Base-by-base conservation (phyloP, 352 stramenopile species). In the Albugo candida region DNA sequence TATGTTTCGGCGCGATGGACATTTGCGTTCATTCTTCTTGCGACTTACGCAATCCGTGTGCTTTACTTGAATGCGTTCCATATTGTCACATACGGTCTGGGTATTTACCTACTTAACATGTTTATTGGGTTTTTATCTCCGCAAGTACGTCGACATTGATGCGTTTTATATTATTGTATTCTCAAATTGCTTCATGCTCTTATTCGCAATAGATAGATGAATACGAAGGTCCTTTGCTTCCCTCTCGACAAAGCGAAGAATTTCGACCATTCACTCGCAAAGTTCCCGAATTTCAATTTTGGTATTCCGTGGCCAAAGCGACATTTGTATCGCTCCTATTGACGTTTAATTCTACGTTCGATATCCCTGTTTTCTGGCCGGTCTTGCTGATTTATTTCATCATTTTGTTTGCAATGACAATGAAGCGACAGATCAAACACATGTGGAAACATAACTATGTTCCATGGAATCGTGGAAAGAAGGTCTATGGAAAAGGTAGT, bases 381-480 rank as follows among this genome's bases (percentile, higher is more conserved):
- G 98, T 99, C 59, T 61, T 99, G 50, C 66, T 99, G 21, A 73
- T 99, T 53, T 99, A 99, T 77, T 99, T 99, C 65, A 92, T 97
- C 58, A 78, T 96, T 46, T 76, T 99, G 14, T 98, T 99, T 60
- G 86, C 96, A 65, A 80, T 98, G 58, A 98, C 95, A 16, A 98
- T 98, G 94, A 98, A 98, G 73, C 81, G 92, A 60, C 94, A 98
- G 77, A 97, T 99, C 67, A 89, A 95, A 64, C 95, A 99, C 70
- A 99, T 99, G 95, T 97, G 96, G 77, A 98, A 98, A 70, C 91
- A 98, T 75, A 97, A 96, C 61, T 98, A 98, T 64, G 92, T 98
- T 8, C 94, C 94, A 17, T 97, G 95, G 71, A 92, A 67, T 59
- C 93, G 91, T 57, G 93, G 92, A 53, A 98, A 97, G 64, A 72